Evolutionary conservation across 805 yeast species (phyloP).

Genomic region (Vanderwaltozyma verrucispora): DNA sequence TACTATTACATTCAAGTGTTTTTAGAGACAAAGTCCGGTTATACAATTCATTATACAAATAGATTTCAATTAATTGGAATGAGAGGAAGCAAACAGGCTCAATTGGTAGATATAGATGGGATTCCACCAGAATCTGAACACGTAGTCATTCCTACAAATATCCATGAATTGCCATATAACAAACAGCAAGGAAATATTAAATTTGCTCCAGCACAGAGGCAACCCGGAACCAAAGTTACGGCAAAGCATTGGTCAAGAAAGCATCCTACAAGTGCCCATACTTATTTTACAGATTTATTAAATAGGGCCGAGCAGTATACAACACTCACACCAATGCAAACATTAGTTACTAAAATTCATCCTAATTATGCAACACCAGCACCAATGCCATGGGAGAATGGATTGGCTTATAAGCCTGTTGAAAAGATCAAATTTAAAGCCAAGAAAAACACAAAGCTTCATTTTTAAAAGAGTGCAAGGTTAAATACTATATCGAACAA

Average conservation of each 20-base stretch:
- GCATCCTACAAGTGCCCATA: slow-evolving; percentile 55
- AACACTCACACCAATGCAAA: slow-evolving; percentile 80
- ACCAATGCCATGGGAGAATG: slow-evolving; percentile 46
- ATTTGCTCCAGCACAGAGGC: slow-evolving; percentile 87
- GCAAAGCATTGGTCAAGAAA: slow-evolving; percentile 52
- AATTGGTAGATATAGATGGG: slow-evolving; percentile 26
- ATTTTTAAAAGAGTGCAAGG: too few species aligned
- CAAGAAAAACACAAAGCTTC: too few species aligned
- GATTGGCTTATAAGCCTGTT: slow-evolving; percentile 50
- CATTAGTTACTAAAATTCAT: slow-evolving; percentile 48
- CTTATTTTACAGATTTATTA: slow-evolving; percentile 31
- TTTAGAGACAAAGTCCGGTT: slow-evolving; percentile 34
- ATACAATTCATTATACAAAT: slow-evolving; percentile 54
- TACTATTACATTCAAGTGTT: slow-evolving; percentile 60
- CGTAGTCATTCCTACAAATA: slow-evolving; percentile 5
- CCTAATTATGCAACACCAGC: slow-evolving; percentile 64
- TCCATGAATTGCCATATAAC: slow-evolving; percentile 47
- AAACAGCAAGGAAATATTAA: slow-evolving; percentile 64
- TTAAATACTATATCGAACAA: too few species aligned
- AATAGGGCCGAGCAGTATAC: slow-evolving; percentile 37
- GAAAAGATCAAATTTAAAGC: slow-evolving; percentile 20
- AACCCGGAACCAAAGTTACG: slow-evolving; percentile 66
- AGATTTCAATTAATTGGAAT: slow-evolving; percentile 60
- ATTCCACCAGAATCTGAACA: slow-evolving; percentile 30
- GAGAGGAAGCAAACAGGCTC: slow-evolving; percentile 46